A percentile compares a stretch with the other conserved stretches of the same genome.
These are phyloP conservation scores for Penicillium brevicompactum DNA, from an alignment of 2,329 filamentous ascomycete species.

Conservation along the genomic window DNA sequence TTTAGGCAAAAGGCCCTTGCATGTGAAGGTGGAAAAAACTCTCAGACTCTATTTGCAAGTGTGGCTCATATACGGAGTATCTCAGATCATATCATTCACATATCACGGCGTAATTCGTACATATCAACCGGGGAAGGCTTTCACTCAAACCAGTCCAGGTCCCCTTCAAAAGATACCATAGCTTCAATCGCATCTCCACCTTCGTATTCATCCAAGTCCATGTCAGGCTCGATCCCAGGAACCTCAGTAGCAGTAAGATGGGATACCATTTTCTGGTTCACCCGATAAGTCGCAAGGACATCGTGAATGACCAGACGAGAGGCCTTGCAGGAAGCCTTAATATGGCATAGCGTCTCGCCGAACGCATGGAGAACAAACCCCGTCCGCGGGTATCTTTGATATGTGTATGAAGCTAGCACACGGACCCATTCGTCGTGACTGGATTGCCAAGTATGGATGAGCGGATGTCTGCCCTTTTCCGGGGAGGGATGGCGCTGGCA, in stretches of 20 bases:
- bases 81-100: neutral
- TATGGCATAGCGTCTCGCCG: constrained; percentile 36
- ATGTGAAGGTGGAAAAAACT: neutral
- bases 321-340: constrained; percentile 30
- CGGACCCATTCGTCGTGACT: constrained; percentile 33
- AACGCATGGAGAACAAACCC: constrained; percentile 35
- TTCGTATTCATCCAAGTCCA: constrained; percentile 28
- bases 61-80: no score
- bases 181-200: constrained; percentile 34
- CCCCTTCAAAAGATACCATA: constrained; percentile 22
- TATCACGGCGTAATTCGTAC: no score
- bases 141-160: constrained; percentile 18
- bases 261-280: constrained; percentile 34
- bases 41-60: neutral
- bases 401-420: constrained; percentile 43
- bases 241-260: constrained; percentile 28
- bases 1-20: neutral
- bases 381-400: constrained; percentile 25
- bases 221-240: constrained; percentile 13
- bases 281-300: constrained; percentile 32
- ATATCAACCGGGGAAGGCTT: no score
- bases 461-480: constrained; percentile 30
- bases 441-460: constrained; percentile 39
- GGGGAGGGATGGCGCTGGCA: constrained; percentile 36
- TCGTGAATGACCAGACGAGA: constrained; percentile 31